Evolutionary conservation across 805 yeast species (phyloP).

Genomic region (Pichia nanzhaoensis): DNA sequence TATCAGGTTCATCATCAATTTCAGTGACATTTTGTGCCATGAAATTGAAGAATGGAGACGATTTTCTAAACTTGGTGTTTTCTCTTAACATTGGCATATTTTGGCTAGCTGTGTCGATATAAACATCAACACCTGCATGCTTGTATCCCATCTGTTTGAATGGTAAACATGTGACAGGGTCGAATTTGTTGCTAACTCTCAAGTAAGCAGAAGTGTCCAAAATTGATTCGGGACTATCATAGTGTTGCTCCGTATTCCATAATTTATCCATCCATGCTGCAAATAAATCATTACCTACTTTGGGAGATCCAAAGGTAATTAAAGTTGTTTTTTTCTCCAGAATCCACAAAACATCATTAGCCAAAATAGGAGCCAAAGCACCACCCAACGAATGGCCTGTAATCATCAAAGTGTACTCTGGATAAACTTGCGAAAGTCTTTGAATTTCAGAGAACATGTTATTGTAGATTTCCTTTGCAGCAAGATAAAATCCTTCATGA

Average conservation of each 20-base stretch:
- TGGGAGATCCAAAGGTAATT: slow-evolving; percentile 58
- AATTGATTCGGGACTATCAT: slow-evolving; percentile 4
- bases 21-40: background rate
- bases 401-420: slow-evolving; percentile 44
- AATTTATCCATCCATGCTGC: slow-evolving; percentile 45
- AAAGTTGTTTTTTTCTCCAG: slow-evolving; percentile 50
- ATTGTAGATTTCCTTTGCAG: slow-evolving; percentile 36
- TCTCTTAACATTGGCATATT: slow-evolving; percentile 25
- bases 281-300: slow-evolving; percentile 49
- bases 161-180: slow-evolving; percentile 55
- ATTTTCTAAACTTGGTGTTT: background rate
- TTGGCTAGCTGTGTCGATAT: slow-evolving; percentile 34
- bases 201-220: slow-evolving; percentile 33
- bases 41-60: background rate
- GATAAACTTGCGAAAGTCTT: slow-evolving; percentile 31
- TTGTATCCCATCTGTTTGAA: slow-evolving; percentile 34
- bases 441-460: slow-evolving; percentile 33
- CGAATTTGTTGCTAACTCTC: slow-evolving; percentile 52
- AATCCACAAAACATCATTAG: slow-evolving; percentile 46
- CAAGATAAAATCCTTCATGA: slow-evolving; percentile 58
- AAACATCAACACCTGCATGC: slow-evolving; percentile 48
- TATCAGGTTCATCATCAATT: too few species aligned
- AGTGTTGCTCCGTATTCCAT: slow-evolving; percentile 32
- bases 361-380: slow-evolving; percentile 58
- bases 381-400: slow-evolving; percentile 71